Percentiles rank a stretch among this genome's conserved stretches.
Conservation (phyloP, 2,329 filamentous ascomycete genomes). For the Colletotrichum aenigma region DNA sequence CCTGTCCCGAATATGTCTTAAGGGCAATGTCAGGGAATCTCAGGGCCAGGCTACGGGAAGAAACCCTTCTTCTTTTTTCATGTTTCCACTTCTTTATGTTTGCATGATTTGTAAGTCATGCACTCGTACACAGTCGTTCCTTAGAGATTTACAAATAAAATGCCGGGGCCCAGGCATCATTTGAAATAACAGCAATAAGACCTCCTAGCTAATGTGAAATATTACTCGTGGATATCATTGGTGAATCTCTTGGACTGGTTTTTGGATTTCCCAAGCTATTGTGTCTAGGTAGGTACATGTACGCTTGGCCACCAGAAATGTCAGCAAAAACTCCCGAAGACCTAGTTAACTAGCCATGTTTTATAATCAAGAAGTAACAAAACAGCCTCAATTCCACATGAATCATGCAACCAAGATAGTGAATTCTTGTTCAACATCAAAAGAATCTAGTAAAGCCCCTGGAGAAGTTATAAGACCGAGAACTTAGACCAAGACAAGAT, state of each 20-base stretch:
- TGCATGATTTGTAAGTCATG: neutral
- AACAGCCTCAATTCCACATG: neutral
- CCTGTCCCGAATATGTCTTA: neutral
- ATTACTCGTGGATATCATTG: neutral
- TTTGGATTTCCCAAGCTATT: neutral
- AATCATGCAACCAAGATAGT: neutral
- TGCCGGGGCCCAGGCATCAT: neutral
- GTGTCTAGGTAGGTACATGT: neutral
- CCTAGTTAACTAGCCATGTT: neutral
- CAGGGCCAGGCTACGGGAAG: neutral
- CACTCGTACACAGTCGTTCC: neutral
- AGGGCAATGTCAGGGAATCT: rapidly evolving
- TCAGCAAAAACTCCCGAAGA: neutral
- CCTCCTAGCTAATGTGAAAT: neutral
- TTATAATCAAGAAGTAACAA: neutral
- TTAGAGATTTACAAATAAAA: neutral
- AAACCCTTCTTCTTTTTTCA: neutral
- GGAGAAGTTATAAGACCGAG: neutral
- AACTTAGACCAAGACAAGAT: neutral
- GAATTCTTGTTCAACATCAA: neutral
- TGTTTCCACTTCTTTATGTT: neutral
- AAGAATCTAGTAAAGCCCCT: neutral
- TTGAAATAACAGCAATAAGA: neutral
- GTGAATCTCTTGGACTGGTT: neutral
- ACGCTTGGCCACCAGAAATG: neutral